These are phyloP conservation scores for Fagus crenata DNA, from an alignment of 306 rosid genomes.

Conservation along the genomic window DNA sequence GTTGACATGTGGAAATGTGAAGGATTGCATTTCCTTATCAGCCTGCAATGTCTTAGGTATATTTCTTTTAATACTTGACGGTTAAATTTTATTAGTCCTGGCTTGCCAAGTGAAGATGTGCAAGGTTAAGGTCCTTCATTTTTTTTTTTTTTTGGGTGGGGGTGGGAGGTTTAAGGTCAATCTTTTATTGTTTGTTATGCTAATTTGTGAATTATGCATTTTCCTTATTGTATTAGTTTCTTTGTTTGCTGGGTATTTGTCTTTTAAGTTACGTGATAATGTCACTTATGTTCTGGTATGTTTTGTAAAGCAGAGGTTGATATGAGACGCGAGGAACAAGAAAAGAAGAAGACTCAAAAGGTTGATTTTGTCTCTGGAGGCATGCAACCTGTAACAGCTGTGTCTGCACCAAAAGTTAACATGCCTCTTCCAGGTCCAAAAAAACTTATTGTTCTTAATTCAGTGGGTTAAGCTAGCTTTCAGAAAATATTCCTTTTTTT, in stretches of 20 bases:
- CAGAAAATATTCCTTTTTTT: conserved; percentile 10
- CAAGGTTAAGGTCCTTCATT: neutral
- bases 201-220: neutral
- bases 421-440: conserved; percentile 51
- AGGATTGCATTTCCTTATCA: conserved; percentile 3
- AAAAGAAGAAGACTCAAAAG: conserved; percentile 66
- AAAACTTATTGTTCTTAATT: conserved; percentile 9
- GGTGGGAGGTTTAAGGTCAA: too few relatives aligned
- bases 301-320: conserved; percentile 64
- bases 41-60: conserved; percentile 11
- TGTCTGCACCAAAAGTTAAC: conserved; percentile 45
- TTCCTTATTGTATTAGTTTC: conserved; percentile 8
- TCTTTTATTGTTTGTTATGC: neutral
- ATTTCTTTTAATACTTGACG: conserved; percentile 4
- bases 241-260: conserved; percentile 1
- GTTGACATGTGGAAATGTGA: neutral
- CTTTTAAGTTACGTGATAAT: neutral
- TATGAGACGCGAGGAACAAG: conserved; percentile 81
- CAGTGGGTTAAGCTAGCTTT: conserved; percentile 5
- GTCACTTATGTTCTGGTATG: conserved; percentile 23
- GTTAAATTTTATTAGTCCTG: conserved; percentile 14
- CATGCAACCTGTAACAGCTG: conserved; percentile 55
- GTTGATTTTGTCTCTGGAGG: conserved; percentile 66
- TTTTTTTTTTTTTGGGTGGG: too few relatives aligned
- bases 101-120: conserved; percentile 11